phyloP scores from a whole-genome alignment of 306 rosid genomes.

The Lupinus albus region DNA sequence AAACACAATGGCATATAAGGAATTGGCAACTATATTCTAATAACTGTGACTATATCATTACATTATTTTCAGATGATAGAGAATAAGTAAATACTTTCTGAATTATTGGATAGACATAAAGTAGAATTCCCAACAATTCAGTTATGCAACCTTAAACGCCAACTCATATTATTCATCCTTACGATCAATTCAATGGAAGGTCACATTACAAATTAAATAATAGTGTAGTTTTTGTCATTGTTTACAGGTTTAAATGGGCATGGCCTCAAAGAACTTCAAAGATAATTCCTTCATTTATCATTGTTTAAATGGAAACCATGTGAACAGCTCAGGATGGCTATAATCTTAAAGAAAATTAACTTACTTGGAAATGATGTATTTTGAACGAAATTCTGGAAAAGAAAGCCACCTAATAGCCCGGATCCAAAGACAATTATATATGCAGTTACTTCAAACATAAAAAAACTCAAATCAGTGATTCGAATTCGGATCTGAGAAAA shows the following conservation, averaged over 20 bases:
- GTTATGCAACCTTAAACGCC: neutral
- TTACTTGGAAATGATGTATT: conserved; percentile 72
- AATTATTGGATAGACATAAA: neutral
- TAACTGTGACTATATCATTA: neutral
- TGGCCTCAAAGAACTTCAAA: neutral
- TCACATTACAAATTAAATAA: conserved; percentile 1
- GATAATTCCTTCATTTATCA: too few relatives aligned
- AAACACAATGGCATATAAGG: conserved; percentile 17
- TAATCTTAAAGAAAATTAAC: conserved; percentile 41
- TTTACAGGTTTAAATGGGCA: conserved; percentile 1
- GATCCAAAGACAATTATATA: conserved; percentile 77
- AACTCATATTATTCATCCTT: neutral
- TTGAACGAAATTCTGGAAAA: conserved; percentile 60
- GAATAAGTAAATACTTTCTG: conserved; percentile 7
- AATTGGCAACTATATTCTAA: conserved; percentile 22
- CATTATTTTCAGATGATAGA: conserved; percentile 20
- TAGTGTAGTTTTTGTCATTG: neutral
- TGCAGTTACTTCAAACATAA: conserved; percentile 56
- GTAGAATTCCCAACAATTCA: conserved; percentile 20
- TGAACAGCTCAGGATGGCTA: conserved; percentile 3
- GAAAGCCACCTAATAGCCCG: conserved; percentile 73
- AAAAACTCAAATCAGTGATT: conserved; percentile 36
- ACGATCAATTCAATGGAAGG: neutral
- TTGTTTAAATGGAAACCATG: conserved; percentile 9
- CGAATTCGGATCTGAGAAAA: conserved; percentile 8